Conservation (phyloP, 495 filamentous ascomycete species). For the Xylaria sp. region DNA sequence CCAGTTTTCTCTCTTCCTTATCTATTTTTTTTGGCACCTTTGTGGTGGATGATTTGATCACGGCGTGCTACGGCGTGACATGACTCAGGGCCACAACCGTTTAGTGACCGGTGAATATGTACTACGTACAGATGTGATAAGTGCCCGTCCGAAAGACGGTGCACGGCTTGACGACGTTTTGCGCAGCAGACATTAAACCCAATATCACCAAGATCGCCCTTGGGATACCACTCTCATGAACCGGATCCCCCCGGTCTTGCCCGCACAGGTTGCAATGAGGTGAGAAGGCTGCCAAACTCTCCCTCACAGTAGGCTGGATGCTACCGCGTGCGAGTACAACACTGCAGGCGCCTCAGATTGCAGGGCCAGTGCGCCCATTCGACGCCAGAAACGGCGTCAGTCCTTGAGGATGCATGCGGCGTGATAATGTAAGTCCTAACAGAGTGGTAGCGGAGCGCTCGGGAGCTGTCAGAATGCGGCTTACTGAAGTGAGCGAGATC, state of each 20-base stretch:
- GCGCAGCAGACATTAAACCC: not conserved
- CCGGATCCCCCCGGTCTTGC: conserved; percentile 9
- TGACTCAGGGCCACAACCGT: not conserved
- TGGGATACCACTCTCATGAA: not conserved
- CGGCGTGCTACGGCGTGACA: not conserved
- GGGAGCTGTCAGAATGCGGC: conserved; percentile 7
- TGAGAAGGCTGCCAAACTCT: conserved; percentile 11
- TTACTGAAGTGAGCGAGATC: conserved; percentile 8
- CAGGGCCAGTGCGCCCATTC: conserved; percentile 15
- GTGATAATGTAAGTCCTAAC: not conserved
- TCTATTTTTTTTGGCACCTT: not conserved
- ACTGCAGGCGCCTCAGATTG: conserved; percentile 6
- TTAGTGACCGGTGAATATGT: not conserved
- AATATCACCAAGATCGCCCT: not conserved
- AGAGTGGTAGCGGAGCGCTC: not conserved
- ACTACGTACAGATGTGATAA: not conserved
- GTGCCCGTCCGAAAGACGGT: not conserved
- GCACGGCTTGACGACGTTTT: not conserved
- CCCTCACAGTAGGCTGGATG: not conserved
- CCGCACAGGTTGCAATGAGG: not conserved
- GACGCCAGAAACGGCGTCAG: conserved; percentile 3
- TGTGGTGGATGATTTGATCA: not conserved
- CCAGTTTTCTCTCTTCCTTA: not conserved
- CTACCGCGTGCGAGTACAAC: conserved; percentile 5
- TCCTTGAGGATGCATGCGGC: not conserved